Percentiles rank a stretch among this genome's conserved stretches.
Evolutionary conservation across 2,329 filamentous ascomycete species (phyloP).

Genomic region (Corniculantispora saksenae): DNA sequence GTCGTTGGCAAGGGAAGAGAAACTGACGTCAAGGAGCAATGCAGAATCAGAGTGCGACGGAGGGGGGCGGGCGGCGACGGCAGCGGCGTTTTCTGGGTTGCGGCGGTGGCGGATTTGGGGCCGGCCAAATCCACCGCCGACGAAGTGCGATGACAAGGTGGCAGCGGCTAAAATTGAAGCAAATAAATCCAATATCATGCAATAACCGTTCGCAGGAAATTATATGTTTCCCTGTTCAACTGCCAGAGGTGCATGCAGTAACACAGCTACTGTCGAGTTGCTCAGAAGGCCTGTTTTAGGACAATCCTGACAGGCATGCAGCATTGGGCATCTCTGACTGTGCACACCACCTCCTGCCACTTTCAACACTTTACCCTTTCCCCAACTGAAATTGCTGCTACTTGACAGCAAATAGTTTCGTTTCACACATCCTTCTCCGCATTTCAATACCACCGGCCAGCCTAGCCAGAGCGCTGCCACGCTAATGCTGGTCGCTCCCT

Average conservation of each 20-base stretch:
- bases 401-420: neutral
- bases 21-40: slow-evolving; percentile 8
- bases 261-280: neutral
- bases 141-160: neutral
- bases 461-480: neutral
- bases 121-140: slow-evolving; percentile 1
- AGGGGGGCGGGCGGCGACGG: slow-evolving; percentile 1
- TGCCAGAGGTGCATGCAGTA: neutral
- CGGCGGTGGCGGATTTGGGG: neutral
- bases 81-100: slow-evolving; percentile 5
- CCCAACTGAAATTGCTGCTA: neutral
- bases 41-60: slow-evolving; percentile 2
- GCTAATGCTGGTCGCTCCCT: neutral
- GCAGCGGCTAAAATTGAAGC: neutral
- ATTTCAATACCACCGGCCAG: neutral
- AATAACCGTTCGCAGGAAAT: no score
- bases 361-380: neutral
- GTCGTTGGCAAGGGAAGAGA: slow-evolving; percentile 1
- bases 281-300: neutral
- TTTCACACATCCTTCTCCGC: neutral
- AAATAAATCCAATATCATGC: no score
- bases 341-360: neutral
- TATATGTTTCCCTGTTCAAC: neutral
- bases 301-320: neutral
- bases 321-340: neutral